Evolutionary conservation across 2,329 filamentous ascomycete genomes (phyloP).

Genomic region (Epichloe hybrida): DNA sequence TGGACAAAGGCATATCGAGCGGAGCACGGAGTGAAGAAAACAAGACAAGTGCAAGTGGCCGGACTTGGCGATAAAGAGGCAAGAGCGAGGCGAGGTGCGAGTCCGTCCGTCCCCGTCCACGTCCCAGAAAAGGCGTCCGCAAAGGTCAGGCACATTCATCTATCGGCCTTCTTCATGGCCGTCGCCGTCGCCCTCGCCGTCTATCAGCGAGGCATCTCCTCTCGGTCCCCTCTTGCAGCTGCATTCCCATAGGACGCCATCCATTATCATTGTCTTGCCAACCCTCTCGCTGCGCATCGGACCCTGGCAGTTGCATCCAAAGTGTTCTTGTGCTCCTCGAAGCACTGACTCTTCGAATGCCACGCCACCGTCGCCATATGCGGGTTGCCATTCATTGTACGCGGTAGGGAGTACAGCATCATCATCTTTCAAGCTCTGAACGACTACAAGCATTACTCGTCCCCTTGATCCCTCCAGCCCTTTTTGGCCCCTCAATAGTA

Average conservation of each 20-base stretch:
- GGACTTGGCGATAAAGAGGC: background rate
- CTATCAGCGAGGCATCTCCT: background rate
- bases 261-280: too few species aligned
- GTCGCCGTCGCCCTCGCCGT: background rate
- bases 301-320: background rate
- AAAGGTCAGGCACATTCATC: background rate
- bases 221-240: background rate
- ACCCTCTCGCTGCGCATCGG: background rate
- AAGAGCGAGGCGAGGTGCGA: background rate
- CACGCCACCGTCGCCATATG: background rate
- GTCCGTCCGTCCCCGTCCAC: background rate
- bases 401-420: background rate
- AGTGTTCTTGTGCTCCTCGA: too few species aligned
- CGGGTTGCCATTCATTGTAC: background rate
- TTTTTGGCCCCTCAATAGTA: background rate
- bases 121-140: background rate
- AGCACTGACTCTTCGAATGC: too few species aligned
- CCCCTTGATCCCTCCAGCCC: background rate
- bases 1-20: background rate
- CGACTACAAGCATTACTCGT: background rate
- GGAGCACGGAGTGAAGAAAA: background rate
- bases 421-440: background rate
- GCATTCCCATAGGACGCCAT: background rate
- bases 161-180: background rate
- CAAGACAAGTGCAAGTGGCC: background rate